These are phyloP conservation scores for Epichloe uncinata DNA, from an alignment of 2,329 filamentous ascomycete species.

Conservation along the genomic window DNA sequence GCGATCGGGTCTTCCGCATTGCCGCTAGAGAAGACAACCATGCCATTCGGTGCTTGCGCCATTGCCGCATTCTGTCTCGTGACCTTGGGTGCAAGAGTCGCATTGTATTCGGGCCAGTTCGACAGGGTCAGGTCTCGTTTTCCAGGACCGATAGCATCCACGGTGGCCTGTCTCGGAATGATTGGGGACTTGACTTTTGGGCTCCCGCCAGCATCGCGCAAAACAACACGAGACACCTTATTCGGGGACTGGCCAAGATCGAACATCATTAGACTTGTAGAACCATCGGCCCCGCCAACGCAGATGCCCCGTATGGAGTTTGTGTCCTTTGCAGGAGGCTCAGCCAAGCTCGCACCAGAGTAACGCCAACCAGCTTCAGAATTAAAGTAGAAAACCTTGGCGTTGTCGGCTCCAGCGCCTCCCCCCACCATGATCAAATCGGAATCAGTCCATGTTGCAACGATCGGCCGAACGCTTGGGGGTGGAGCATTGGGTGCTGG, in stretches of 20 bases:
- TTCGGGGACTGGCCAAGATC: constrained; percentile 66
- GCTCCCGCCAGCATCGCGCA: constrained; percentile 48
- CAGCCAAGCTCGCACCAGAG: constrained; percentile 49
- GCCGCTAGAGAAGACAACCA: constrained; percentile 70
- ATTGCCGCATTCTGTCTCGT: constrained; percentile 58
- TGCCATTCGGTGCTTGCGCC: constrained; percentile 50
- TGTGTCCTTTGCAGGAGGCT: constrained; percentile 45
- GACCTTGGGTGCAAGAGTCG: constrained; percentile 49
- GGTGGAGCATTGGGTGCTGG: constrained; percentile 39
- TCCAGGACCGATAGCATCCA: constrained; percentile 7
- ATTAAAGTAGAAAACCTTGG: constrained; percentile 60
- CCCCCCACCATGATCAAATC: constrained; percentile 67
- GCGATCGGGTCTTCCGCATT: constrained; percentile 51
- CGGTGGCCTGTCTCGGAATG: constrained; percentile 22
- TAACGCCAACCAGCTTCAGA: constrained; percentile 49
- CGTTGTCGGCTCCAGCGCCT: constrained; percentile 33
- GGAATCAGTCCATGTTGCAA: constrained; percentile 60
- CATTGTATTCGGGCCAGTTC: constrained; percentile 70
- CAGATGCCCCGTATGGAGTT: constrained; percentile 47
- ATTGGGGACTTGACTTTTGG: constrained; percentile 34
- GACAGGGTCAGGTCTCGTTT: constrained; percentile 37
- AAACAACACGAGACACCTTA: constrained; percentile 52
- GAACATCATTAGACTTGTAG: constrained; percentile 67
- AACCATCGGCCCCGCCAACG: constrained; percentile 59
- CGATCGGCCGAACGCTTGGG: constrained; percentile 43